phyloP scores from a whole-genome alignment of 768 basidiomycete genomes.

The Albatrellus ellisii region DNA sequence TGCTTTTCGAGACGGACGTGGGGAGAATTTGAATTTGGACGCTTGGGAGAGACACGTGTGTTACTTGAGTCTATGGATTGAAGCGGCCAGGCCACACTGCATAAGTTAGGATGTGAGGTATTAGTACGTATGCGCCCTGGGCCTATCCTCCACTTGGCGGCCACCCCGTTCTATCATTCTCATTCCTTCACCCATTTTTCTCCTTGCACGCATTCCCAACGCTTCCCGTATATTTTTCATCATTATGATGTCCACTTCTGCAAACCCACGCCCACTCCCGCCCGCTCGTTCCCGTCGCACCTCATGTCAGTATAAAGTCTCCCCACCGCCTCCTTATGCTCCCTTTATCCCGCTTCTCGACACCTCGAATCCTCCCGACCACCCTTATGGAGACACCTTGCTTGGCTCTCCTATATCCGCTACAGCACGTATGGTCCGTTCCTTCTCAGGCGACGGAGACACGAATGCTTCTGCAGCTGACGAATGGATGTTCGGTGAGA shows the following conservation, averaged over 20 bases:
- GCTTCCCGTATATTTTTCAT: too few relatives aligned
- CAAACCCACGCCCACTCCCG: conserved; percentile 51
- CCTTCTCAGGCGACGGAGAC: conserved; percentile 7
- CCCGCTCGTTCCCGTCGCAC: conserved; percentile 45
- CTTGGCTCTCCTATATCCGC: conserved; percentile 26
- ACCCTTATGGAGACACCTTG: conserved; percentile 15
- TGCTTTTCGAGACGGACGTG: too few relatives aligned
- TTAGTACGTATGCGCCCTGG: too few relatives aligned
- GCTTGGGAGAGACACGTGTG: too few relatives aligned
- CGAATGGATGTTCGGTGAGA: conserved; percentile 47
- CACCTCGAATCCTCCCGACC: not conserved
- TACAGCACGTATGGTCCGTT: conserved; percentile 22
- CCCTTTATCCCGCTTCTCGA: conserved; percentile 17
- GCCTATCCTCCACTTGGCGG: too few relatives aligned
- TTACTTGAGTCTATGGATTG: too few relatives aligned
- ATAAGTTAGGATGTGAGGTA: too few relatives aligned
- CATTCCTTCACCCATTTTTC: too few relatives aligned
- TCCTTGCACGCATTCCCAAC: too few relatives aligned
- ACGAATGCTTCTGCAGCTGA: conserved; percentile 16
- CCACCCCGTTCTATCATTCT: too few relatives aligned
- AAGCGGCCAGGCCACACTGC: too few relatives aligned
- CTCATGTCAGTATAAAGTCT: conserved; percentile 22
- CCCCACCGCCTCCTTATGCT: conserved; percentile 48
- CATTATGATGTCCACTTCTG: conserved; percentile 3
- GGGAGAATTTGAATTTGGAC: too few relatives aligned